phyloP scores from a whole-genome alignment of 2,329 filamentous ascomycete species.

The Apiospora koreana region DNA sequence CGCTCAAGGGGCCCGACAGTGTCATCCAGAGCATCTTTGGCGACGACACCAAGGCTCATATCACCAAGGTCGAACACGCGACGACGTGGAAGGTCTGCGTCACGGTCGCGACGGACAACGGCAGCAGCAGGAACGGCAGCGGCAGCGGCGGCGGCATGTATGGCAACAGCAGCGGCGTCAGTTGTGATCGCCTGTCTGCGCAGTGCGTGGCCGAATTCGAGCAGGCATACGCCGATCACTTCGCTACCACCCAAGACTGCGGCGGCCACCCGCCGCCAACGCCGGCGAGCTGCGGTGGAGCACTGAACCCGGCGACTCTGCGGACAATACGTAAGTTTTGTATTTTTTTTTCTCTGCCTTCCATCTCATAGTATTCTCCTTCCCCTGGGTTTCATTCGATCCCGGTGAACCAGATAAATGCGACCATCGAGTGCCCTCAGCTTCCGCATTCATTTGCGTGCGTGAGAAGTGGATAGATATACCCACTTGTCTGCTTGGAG shows the following conservation, averaged over 20 bases:
- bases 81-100: constrained; percentile 33
- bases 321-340: constrained; percentile 24
- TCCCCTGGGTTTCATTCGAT: too few relatives aligned
- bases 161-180: constrained; percentile 22
- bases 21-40: constrained; percentile 17
- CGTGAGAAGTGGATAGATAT: background rate
- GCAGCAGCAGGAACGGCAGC: constrained; percentile 21
- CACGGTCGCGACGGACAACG: constrained; percentile 23
- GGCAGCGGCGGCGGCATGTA: constrained; percentile 14
- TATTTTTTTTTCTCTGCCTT: background rate
- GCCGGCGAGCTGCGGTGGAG: constrained; percentile 26
- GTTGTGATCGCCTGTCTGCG: constrained; percentile 17
- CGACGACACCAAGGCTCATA: constrained; percentile 14
- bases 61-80: constrained; percentile 3
- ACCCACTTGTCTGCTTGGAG: background rate
- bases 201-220: constrained; percentile 30
- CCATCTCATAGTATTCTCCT: too few relatives aligned
- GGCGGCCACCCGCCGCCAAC: constrained; percentile 26
- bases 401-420: background rate
- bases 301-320: constrained; percentile 23
- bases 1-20: constrained; percentile 22
- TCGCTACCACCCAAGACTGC: constrained; percentile 26
- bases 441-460: background rate
- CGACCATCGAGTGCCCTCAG: background rate
- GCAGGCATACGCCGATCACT: constrained; percentile 25